Conservation (phyloP, 2,329 filamentous ascomycete species). For the Endoconidiophora polonica region DNA sequence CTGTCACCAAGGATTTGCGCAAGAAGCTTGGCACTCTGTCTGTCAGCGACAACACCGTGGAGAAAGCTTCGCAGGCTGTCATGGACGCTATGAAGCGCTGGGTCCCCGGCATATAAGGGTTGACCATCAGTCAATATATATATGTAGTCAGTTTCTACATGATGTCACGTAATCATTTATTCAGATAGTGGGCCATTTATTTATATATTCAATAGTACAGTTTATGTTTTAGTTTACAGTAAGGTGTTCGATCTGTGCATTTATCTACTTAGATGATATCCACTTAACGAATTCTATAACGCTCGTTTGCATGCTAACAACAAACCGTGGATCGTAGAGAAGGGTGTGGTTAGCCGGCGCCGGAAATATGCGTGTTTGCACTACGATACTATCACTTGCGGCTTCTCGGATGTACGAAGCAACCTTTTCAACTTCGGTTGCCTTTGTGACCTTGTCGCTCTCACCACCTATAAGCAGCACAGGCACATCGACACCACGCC, state of each 20-base stretch:
- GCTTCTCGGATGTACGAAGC: conserved; percentile 16
- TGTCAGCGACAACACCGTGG: neutral
- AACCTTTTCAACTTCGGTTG: conserved; percentile 54
- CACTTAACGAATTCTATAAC: conserved; percentile 19
- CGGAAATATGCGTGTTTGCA: conserved; percentile 57
- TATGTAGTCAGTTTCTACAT: conserved; percentile 15
- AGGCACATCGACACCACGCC: conserved; percentile 56
- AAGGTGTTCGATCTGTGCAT: neutral
- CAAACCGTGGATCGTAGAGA: conserved; percentile 66
- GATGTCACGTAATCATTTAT: neutral
- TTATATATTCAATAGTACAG: neutral
- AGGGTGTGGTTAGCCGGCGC: conserved; percentile 68
- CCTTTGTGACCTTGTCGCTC: conserved; percentile 59
- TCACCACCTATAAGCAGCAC: conserved; percentile 66
- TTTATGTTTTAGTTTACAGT: neutral
- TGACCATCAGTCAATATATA: neutral
- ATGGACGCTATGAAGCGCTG: conserved; percentile 11
- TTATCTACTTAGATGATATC: too few relatives aligned
- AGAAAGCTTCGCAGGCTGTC: conserved; percentile 8
- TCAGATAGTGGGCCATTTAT: neutral
- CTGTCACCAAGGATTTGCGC: conserved; percentile 59
- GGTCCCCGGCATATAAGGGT: conserved; percentile 7
- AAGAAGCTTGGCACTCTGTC: conserved; percentile 25
- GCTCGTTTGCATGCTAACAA: conserved; percentile 52
- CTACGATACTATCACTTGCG: conserved; percentile 25